Evolutionary conservation across 2,329 filamentous ascomycete genomes (phyloP).

Genomic region (Microdochium paspali): DNA sequence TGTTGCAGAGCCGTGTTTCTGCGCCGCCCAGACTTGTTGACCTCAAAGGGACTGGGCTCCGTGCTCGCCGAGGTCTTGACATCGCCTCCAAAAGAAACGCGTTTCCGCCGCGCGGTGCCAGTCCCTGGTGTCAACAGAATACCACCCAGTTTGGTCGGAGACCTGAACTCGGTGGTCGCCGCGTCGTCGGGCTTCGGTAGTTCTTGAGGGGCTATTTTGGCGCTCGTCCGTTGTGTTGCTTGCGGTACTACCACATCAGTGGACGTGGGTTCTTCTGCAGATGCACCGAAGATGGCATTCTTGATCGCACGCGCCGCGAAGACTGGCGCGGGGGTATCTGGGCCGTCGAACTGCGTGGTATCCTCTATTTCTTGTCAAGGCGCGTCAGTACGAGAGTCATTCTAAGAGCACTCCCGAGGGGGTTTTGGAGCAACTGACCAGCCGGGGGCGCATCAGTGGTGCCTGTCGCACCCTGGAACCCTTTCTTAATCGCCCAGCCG

Average conservation of each 20-base stretch:
- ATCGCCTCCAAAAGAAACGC: constrained; percentile 55
- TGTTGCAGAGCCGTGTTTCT: constrained; percentile 16
- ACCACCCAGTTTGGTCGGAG: constrained; percentile 41
- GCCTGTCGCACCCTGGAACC: constrained; percentile 28
- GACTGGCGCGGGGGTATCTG: constrained; percentile 57
- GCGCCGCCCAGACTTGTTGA: constrained; percentile 8
- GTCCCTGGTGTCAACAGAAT: constrained; percentile 58
- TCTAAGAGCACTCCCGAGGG: neutral
- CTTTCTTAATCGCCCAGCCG: constrained; percentile 48
- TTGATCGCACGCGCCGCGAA: constrained; percentile 58
- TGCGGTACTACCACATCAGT: constrained; percentile 15
- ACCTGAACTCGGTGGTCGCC: constrained; percentile 23
- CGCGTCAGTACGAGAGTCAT: no score
- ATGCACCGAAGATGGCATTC: constrained; percentile 54
- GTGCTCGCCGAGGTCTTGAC: constrained; percentile 30
- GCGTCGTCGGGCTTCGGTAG: constrained; percentile 12
- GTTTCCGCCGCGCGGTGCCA: constrained; percentile 49
- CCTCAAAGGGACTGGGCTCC: constrained; percentile 11
- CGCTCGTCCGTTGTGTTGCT: constrained; percentile 22
- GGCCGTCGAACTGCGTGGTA: constrained; percentile 42
- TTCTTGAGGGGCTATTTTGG: constrained; percentile 11
- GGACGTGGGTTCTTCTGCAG: constrained; percentile 16
- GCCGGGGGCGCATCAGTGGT: constrained; percentile 17
- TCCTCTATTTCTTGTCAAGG: constrained; percentile 24
- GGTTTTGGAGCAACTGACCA: neutral